Conservation (phyloP, 345 rosid species). For the Salix viminalis region DNA sequence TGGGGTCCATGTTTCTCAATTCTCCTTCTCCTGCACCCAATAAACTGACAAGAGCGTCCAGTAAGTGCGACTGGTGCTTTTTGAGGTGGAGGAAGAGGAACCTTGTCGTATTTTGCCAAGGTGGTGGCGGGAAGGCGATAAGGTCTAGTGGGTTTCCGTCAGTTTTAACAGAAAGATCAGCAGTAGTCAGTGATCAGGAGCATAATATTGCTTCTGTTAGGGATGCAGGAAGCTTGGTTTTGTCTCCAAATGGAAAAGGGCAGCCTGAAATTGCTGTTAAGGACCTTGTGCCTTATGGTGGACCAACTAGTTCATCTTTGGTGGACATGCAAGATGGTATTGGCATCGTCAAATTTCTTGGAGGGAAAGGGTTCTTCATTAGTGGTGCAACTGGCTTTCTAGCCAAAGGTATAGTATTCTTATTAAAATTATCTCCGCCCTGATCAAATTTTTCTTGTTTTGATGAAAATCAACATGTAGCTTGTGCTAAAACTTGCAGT, state of each 20-base stretch:
- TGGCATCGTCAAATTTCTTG: slow-evolving; percentile 79
- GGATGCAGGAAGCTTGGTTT: slow-evolving; percentile 56
- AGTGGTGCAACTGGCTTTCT: slow-evolving; percentile 96
- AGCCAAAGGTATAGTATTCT: slow-evolving; percentile 54
- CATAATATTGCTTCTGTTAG: slow-evolving; percentile 33
- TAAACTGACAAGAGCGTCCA: slow-evolving; percentile 20
- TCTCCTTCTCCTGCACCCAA: slow-evolving; percentile 35
- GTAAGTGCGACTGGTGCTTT: slow-evolving; percentile 20
- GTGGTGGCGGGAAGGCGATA: slow-evolving; percentile 35
- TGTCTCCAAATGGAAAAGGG: slow-evolving; percentile 50
- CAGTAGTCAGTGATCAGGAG: slow-evolving; percentile 32
- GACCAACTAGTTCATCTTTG: slow-evolving; percentile 30
- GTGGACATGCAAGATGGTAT: slow-evolving; percentile 68
- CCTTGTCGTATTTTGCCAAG: slow-evolving; percentile 46
- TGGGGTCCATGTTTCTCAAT: slow-evolving; percentile 73
- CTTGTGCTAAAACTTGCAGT: slow-evolving; percentile 30
- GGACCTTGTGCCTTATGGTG: slow-evolving; percentile 51
- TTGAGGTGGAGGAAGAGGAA: slow-evolving; percentile 27
- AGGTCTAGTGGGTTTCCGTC: slow-evolving; percentile 45
- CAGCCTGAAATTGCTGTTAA: slow-evolving; percentile 46
- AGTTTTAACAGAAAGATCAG: slow-evolving; percentile 44
- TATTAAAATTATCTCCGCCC: background rate
- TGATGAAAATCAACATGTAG: background rate
- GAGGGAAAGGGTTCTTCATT: slow-evolving; percentile 65
- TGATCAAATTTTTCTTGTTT: background rate